Base-by-base conservation (phyloP, 2,329 filamentous ascomycete species). In the Fusarium fujikuroi region DNA sequence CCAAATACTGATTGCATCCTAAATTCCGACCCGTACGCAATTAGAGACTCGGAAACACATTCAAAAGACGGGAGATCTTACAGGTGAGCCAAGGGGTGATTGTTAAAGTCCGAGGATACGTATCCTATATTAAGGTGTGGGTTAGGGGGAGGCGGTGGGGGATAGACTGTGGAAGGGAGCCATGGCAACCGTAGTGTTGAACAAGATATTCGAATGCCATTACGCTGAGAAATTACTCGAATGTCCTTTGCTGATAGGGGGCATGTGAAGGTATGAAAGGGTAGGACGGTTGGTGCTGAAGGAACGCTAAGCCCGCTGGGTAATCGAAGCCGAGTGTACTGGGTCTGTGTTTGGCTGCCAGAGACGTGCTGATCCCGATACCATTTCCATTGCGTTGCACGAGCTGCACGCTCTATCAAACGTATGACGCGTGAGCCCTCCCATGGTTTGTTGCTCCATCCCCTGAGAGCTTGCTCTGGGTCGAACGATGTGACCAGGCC, bases 1-100 rank as follows among this genome's bases (percentile, higher is more conserved):
- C 96, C 96, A 82, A 99, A 99, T 10, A 98, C 95, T 2, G 96
- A 98, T 84, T 99, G 96, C 96, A 99, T 99, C 62, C 88, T 90
- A 62, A 25, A 54, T 16, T 30, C 44, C 32, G 18, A 28, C 40
- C 28, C 37, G 18, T 30, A 42, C 10, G 25, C 25, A 37, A 49
- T 74, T 61, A 74, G 71, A 25, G 37, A 44, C 62, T 58, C 42
- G 25, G 9, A 7, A 52, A 34, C n/a, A 9, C 16, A 18, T 18
- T 14, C 25, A 40, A n/a, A 15, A 50, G 21, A 36, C 21, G 19
- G 44, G 32, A 28, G 28, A 34, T 77, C 87, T 84, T 84, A 90
- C 87, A 99, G 82, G 83, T 99, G 96, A 30, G 96, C 96, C 39
- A 99, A 85, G 8, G 96, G 96, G 80, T 99, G 96, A 77, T 99